Base-by-base conservation (phyloP, 1,139 yeast genomes). In the Geotrichum restrictum region DNA sequence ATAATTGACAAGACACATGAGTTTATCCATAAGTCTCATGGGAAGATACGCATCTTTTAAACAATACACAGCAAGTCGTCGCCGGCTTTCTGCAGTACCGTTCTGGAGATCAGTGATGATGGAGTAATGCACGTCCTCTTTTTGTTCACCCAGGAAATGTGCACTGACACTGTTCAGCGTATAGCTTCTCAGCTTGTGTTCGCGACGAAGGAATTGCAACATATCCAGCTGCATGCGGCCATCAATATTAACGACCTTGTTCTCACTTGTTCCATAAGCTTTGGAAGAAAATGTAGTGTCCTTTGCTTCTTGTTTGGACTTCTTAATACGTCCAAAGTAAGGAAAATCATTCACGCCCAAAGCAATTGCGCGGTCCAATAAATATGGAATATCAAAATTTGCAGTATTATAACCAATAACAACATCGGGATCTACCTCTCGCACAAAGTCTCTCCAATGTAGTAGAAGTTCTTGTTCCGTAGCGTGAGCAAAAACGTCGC, bases 91-190 rank as follows among this genome's bases (percentile, higher is more conserved):
- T 19, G 86, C 78, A 37, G 81, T 88, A 42, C 98, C 98, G 63
- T 91, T 88, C 63, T 93, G 98, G 55, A 94, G 75, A 57, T 88
- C 96, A 0, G 98, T 88, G 68, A 94, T 94, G 61, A 93, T 93
- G 2, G 97, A 87, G 69, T 91, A 96, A 57, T 91, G 98, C 8
- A 94, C 98, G 67, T 94, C 99, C 71, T 94, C 99, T 64, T 94
- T 94, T 64, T 94, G 98, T 63, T 94, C 98, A 31, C 88, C 89
- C 60, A 94, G 69, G 66, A 94, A 94, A 63, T 89, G 91, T 0
- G 98, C 95, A 3, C 96, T 87, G 0, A 94, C 99, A 0, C 98
- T 87, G 69, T 94, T 94, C 69, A 94, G 75, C 0, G 98, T 91
- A 69, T 94, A 94, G 2, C 96, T 87, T 71, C 99, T 80, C 61